Evolutionary conservation across 371 early-diverging fungal genomes (phyloP).

Genomic region (Mucor mucedo): DNA sequence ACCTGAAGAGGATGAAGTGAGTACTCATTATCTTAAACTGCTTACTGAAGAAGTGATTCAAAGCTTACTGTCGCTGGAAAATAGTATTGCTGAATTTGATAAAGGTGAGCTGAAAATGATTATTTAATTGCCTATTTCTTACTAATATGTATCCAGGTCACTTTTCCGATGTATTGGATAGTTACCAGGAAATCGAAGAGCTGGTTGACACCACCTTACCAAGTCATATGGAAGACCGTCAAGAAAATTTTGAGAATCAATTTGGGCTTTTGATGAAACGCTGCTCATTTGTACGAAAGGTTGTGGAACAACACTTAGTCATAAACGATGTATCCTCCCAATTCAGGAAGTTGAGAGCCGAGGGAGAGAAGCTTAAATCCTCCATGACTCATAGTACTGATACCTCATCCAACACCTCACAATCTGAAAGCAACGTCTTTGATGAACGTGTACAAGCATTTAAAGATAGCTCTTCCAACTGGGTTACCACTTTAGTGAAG

Average conservation of each 20-base stretch:
- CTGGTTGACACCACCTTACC: slow-evolving; percentile 27
- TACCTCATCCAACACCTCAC: slow-evolving; percentile 8
- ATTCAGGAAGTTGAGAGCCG: slow-evolving; percentile 23
- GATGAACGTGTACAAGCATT: slow-evolving; percentile 34
- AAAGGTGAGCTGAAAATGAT: slow-evolving; percentile 5
- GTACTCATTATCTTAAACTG: slow-evolving; percentile 14
- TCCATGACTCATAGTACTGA: slow-evolving; percentile 21
- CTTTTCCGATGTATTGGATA: slow-evolving; percentile 29
- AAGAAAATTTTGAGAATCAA: slow-evolving; percentile 34
- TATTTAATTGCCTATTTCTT: not conserved
- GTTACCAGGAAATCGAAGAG: slow-evolving; percentile 43
- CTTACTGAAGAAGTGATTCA: slow-evolving; percentile 28
- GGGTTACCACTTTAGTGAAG: slow-evolving; percentile 36
- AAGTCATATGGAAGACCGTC: slow-evolving; percentile 34
- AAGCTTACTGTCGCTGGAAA: slow-evolving; percentile 26
- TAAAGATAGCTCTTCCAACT: slow-evolving; percentile 41
- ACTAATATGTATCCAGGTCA: slow-evolving; percentile 6
- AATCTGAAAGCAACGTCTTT: slow-evolving; percentile 11
- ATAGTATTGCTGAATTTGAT: slow-evolving; percentile 37
- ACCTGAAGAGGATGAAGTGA: slow-evolving; percentile 5
- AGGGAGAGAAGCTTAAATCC: slow-evolving; percentile 45
- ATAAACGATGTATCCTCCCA: slow-evolving; percentile 31
- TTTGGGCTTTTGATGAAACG: slow-evolving; percentile 32
- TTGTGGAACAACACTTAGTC: slow-evolving; percentile 44
- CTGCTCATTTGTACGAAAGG: slow-evolving; percentile 29